Conservation (phyloP, 2,329 filamentous ascomycete species). For the Claviceps digitariae region DNA sequence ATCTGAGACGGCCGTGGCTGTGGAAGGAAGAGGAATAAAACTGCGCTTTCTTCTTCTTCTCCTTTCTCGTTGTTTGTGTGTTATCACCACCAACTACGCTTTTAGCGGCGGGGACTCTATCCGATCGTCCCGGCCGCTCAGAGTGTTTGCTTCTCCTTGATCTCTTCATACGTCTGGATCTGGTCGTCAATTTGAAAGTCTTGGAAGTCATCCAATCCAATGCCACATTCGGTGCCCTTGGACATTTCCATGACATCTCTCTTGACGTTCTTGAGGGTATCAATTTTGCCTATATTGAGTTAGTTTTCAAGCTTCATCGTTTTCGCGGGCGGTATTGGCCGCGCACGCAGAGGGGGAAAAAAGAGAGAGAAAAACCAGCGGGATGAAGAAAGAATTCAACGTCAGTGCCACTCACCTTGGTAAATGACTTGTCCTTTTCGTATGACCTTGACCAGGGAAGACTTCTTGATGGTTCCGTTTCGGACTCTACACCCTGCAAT, state of each 20-base stretch:
- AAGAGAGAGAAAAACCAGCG: neutral
- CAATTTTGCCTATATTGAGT: constrained; percentile 49
- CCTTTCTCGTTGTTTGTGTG: too few relatives aligned
- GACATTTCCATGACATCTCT: constrained; percentile 81
- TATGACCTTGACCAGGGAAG: constrained; percentile 55
- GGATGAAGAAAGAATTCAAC: neutral
- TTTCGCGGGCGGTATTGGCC: neutral
- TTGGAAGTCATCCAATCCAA: constrained; percentile 69
- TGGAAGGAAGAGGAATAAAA: too few relatives aligned
- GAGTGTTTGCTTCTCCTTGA: constrained; percentile 51
- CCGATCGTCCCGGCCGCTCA: constrained; percentile 19
- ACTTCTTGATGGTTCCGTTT: constrained; percentile 59
- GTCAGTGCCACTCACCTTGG: constrained; percentile 52
- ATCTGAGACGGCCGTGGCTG: too few relatives aligned
- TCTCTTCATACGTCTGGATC: constrained; percentile 78
- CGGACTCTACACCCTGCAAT: constrained; percentile 81
- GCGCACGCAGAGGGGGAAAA: neutral
- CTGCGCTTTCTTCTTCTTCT: too few relatives aligned
- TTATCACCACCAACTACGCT: too few relatives aligned
- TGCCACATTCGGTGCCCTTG: constrained; percentile 88
- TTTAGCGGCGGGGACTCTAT: too few relatives aligned
- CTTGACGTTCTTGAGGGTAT: constrained; percentile 80
- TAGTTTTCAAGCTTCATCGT: neutral
- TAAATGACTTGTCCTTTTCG: constrained; percentile 59
- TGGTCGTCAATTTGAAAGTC: constrained; percentile 70